These are phyloP conservation scores for Raphidocelis subcapitata DNA, from an alignment of 139 green algal species.

Conservation along the genomic window DNA sequence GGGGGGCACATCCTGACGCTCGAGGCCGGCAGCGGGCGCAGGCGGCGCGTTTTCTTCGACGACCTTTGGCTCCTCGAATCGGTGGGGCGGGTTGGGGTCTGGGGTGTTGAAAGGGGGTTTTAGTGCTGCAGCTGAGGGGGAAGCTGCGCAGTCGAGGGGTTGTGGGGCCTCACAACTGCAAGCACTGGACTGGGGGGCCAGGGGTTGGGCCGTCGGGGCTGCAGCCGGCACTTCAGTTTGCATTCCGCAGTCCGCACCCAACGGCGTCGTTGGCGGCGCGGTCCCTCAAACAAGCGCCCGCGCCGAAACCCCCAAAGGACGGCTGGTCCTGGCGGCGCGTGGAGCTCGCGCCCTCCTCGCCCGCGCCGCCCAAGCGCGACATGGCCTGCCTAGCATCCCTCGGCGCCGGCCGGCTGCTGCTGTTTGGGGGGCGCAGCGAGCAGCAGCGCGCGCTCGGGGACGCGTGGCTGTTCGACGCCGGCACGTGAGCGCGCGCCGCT, in stretches of 20 bases:
- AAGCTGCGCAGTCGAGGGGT: too few species aligned
- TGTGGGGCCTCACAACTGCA: too few species aligned
- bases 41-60: slow-evolving; percentile 73
- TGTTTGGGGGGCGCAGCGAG: slow-evolving; percentile 68
- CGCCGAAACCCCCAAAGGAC: slow-evolving; percentile 41
- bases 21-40: slow-evolving; percentile 34
- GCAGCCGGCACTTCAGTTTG: too few species aligned
- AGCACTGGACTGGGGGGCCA: too few species aligned
- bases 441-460: slow-evolving; percentile 57
- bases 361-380: slow-evolving; percentile 47
- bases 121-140: too few species aligned
- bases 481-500: slow-evolving; percentile 43
- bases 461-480: slow-evolving; percentile 63
- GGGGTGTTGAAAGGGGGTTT: too few species aligned
- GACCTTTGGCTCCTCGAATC: slow-evolving; percentile 75
- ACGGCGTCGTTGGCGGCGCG: too few species aligned
- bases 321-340: slow-evolving; percentile 63
- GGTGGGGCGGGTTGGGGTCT: background rate
- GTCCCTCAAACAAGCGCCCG: too few species aligned
- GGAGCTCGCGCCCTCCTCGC: slow-evolving; percentile 9
- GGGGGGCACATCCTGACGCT: slow-evolving; percentile 65
- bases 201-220: too few species aligned
- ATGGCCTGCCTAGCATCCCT: slow-evolving; percentile 61
- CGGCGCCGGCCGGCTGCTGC: slow-evolving; percentile 44
- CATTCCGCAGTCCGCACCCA: too few species aligned